Evolutionary conservation across 371 early-diverging fungal genomes (phyloP).

Genomic region (Mortierella sp.): DNA sequence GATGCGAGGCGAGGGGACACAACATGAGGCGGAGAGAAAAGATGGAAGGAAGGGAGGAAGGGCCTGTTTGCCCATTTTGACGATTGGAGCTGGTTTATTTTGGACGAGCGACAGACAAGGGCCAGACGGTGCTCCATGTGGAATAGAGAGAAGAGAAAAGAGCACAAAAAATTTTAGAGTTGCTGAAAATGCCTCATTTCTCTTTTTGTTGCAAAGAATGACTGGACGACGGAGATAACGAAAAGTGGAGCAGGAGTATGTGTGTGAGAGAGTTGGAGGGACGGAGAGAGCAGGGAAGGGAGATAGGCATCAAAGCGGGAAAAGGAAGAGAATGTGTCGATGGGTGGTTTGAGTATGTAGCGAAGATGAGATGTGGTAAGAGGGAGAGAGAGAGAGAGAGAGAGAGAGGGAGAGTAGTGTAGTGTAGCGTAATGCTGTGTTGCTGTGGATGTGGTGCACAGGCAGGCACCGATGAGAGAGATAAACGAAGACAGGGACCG

Average conservation of each 20-base stretch:
- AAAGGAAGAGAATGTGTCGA: too few relatives aligned
- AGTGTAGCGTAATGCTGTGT: not conserved
- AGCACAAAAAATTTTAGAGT: constrained; percentile 4
- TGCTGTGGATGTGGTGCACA: not conserved
- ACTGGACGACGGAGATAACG: constrained; percentile 8
- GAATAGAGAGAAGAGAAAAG: not conserved
- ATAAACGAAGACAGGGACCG: not conserved
- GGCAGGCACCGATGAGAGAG: not conserved
- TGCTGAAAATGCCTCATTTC: not conserved
- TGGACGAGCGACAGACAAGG: not conserved
- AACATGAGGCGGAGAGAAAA: too few relatives aligned
- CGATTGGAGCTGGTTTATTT: not conserved
- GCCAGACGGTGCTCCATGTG: not conserved
- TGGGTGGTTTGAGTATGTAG: too few relatives aligned
- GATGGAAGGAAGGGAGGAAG: not conserved
- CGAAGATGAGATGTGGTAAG: too few relatives aligned
- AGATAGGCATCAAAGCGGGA: not conserved
- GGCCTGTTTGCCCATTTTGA: not conserved
- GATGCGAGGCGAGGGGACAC: not conserved
- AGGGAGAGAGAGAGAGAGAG: not conserved
- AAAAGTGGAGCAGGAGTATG: not conserved
- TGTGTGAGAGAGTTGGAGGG: not conserved
- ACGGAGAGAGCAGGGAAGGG: not conserved
- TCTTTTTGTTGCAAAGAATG: not conserved
- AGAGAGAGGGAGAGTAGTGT: not conserved